A percentile compares a stretch with the other conserved stretches of the same genome.
These are phyloP conservation scores for Stagonosporopsis rhizophila DNA, from an alignment of 2,329 filamentous ascomycete species.

Conservation along the genomic window DNA sequence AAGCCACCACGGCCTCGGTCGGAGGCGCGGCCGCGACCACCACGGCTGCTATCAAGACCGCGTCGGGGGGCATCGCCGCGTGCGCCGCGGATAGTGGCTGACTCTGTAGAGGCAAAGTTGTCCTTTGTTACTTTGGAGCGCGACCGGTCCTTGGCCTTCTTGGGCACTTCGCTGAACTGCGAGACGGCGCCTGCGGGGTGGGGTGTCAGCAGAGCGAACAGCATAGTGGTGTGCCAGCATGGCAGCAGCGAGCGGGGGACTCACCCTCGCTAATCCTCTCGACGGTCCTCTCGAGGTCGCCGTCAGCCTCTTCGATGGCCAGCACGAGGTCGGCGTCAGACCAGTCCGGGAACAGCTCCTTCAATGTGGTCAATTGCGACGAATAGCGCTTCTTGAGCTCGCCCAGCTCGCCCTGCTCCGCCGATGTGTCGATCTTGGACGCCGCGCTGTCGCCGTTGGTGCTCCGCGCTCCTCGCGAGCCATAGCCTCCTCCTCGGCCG, in stretches of 20 bases:
- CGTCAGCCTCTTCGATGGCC: slow-evolving; percentile 86
- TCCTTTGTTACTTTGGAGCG: slow-evolving; percentile 74
- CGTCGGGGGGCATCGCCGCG: slow-evolving; percentile 35
- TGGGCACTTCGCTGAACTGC: slow-evolving; percentile 80
- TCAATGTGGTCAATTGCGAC: slow-evolving; percentile 78
- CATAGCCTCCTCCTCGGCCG: slow-evolving; percentile 71
- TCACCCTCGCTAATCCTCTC: slow-evolving; percentile 82
- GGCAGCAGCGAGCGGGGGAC: slow-evolving; percentile 18
- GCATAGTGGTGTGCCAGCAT: not conserved
- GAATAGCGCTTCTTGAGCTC: slow-evolving; percentile 91
- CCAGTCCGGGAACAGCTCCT: slow-evolving; percentile 95
- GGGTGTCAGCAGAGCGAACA: slow-evolving; percentile 17
- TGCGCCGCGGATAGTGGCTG: slow-evolving; percentile 31
- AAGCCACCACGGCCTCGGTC: slow-evolving; percentile 62
- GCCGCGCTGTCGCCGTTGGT: slow-evolving; percentile 74
- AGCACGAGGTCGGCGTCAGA: slow-evolving; percentile 94
- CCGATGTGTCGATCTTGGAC: slow-evolving; percentile 68
- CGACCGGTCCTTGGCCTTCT: slow-evolving; percentile 75
- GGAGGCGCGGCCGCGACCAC: slow-evolving; percentile 66
- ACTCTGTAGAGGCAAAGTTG: slow-evolving; percentile 58
- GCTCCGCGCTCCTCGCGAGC: slow-evolving; percentile 60
- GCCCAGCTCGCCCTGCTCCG: slow-evolving; percentile 88
- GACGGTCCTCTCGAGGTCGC: slow-evolving; percentile 74
- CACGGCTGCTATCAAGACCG: slow-evolving; percentile 48
- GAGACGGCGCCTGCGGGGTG: slow-evolving; percentile 70